Evolutionary conservation across 768 basidiomycete species (phyloP).

Genomic region (Antrodiella citrinella): DNA sequence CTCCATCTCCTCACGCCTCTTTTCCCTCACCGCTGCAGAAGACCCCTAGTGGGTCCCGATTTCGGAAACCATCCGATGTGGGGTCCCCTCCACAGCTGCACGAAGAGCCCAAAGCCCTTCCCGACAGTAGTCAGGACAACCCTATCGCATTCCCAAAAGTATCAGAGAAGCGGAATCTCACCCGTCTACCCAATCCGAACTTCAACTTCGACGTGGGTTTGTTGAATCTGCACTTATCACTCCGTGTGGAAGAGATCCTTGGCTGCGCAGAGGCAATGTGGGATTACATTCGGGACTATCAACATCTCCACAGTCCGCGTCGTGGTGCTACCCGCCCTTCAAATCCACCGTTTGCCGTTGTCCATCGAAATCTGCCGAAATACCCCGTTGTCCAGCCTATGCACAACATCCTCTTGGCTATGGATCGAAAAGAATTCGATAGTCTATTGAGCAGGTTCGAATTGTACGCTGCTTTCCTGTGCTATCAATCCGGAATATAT

Average conservation of each 20-base stretch:
- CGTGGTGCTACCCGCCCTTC: neutral
- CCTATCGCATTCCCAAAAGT: neutral
- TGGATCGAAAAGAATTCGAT: constrained; percentile 59
- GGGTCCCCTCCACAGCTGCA: no score
- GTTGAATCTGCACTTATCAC: constrained; percentile 55
- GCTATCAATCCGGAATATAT: constrained; percentile 1
- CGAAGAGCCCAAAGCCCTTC: no score
- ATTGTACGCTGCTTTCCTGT: constrained; percentile 37
- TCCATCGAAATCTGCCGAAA: neutral
- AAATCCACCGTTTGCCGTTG: neutral
- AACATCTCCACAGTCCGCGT: constrained; percentile 8
- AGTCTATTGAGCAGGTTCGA: constrained; percentile 47
- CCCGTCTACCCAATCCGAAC: constrained; percentile 44
- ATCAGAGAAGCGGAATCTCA: constrained; percentile 8
- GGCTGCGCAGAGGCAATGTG: constrained; percentile 74
- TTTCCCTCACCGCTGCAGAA: neutral
- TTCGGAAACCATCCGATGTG: neutral
- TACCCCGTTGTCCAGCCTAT: constrained; percentile 1
- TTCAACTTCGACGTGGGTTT: constrained; percentile 49
- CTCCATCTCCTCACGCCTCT: constrained; percentile 6
- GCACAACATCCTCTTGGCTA: constrained; percentile 30
- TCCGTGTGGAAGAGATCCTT: constrained; percentile 56
- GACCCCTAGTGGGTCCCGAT: neutral
- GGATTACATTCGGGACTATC: constrained; percentile 59
- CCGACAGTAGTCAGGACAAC: neutral